Evolutionary conservation across 495 filamentous ascomycete genomes (phyloP).

Genomic region (Pyrenula aspistea): DNA sequence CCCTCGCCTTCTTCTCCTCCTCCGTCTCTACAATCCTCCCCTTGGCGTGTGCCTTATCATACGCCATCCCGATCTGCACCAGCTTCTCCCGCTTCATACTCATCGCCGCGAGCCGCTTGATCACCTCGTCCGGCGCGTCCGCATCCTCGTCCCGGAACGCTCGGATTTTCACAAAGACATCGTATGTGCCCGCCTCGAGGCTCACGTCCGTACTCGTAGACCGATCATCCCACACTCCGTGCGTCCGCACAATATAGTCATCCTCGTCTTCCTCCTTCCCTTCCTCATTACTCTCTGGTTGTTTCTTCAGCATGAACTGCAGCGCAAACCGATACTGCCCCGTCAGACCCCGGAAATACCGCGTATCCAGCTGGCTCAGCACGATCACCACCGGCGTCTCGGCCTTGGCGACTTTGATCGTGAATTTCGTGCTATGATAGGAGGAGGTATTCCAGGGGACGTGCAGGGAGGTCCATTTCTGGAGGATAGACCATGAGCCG

Average conservation of each 20-base stretch:
- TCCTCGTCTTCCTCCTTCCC: conserved; percentile 67
- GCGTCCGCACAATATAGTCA: conserved; percentile 76
- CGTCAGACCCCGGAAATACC: conserved; percentile 73
- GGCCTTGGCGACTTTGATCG: conserved; percentile 50
- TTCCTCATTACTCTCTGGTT: neutral
- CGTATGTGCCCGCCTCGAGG: conserved; percentile 72
- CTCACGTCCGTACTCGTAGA: conserved; percentile 74
- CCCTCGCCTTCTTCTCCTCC: conserved; percentile 41
- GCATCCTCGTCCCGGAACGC: conserved; percentile 42
- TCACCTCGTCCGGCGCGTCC: conserved; percentile 53
- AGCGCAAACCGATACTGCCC: conserved; percentile 74
- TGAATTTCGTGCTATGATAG: conserved; percentile 76
- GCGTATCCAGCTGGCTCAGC: conserved; percentile 66
- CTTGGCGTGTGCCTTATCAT: conserved; percentile 77
- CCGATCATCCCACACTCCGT: conserved; percentile 58
- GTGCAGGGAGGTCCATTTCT: conserved; percentile 73
- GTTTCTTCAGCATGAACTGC: conserved; percentile 68
- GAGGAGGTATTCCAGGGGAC: conserved; percentile 71
- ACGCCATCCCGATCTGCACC: conserved; percentile 65
- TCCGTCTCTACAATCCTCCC: conserved; percentile 53
- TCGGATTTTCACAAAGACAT: conserved; percentile 66
- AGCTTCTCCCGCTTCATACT: conserved; percentile 70
- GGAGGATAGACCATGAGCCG: conserved; percentile 62
- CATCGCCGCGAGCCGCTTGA: conserved; percentile 45
- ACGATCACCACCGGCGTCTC: conserved; percentile 62